Evolutionary conservation across 2,329 filamentous ascomycete genomes (phyloP).

Genomic region (Berkeleyomyces rouxiae): DNA sequence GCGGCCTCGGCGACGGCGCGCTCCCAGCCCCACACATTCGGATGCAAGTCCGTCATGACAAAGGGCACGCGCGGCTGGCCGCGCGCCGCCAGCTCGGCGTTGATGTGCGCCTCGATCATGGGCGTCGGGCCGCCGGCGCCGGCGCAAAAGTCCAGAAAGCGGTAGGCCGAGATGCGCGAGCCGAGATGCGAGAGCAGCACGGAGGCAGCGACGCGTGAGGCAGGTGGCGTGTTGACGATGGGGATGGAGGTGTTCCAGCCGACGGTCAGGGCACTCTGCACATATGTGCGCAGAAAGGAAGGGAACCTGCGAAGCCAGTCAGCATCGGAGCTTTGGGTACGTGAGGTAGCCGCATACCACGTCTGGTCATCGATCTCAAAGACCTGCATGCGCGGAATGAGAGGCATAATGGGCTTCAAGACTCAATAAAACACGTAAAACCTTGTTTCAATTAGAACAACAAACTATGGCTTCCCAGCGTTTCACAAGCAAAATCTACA

Average conservation of each 20-base stretch:
- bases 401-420: constrained; percentile 26
- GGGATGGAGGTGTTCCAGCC: constrained; percentile 46
- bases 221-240: constrained; percentile 37
- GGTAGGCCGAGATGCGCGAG: constrained; percentile 32
- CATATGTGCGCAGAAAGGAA: constrained; percentile 42
- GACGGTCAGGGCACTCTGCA: constrained; percentile 47
- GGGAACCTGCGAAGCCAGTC: constrained; percentile 38
- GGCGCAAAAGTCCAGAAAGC: constrained; percentile 60
- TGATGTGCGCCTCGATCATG: constrained; percentile 42
- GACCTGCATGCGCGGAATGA: constrained; percentile 43
- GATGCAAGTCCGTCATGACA: constrained; percentile 49
- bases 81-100: constrained; percentile 19
- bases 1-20: constrained; percentile 20
- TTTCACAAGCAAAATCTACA: no score
- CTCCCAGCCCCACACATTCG: constrained; percentile 44
- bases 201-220: constrained; percentile 43
- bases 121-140: constrained; percentile 58
- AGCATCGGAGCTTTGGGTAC: neutral
- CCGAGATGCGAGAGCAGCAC: constrained; percentile 37
- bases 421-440: no score
- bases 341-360: constrained; percentile 32
- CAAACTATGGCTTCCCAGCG: neutral
- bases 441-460: neutral
- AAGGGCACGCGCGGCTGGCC: constrained; percentile 27
- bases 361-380: constrained; percentile 52